Base-by-base conservation (phyloP, 768 basidiomycete species). In the Lentinula guzmanii region DNA sequence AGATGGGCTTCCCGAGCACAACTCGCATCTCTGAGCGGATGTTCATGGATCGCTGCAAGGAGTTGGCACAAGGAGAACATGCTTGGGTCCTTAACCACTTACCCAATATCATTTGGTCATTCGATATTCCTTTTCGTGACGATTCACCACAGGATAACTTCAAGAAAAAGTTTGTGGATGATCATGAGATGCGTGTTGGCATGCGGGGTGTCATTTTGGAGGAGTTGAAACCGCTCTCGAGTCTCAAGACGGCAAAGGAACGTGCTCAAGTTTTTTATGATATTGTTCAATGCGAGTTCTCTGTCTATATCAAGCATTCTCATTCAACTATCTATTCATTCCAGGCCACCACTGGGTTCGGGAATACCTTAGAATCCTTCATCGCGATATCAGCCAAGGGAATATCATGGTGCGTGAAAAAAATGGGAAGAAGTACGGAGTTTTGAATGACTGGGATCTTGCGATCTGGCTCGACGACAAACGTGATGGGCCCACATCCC, bases 391-490 rank as follows among this genome's bases (percentile, higher is more conserved):
- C 56, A 56, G 55, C 42, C 39, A 24, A 9, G 55, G 28, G 34
- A 45, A 45, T 5, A 46, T 58, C 21, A 58, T 58, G 56, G 31
- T 58, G 13, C 39, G 56, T 8, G 18, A 5, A 6, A 45, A 31
- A 1, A 41, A 45, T 13, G 41, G 31, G 18, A 43, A 35, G 13
- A 43, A 43, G 13, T 15, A 43, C 13, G 42, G 42, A 15, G 16
- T 43, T 43, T 13, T 43, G 13, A 43, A 43, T 13, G 42, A 43
- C 13, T 43, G 42, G 42, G 42, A 43, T 0, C 72, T 73, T 50
- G 64, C 66, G 24, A 71, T 72, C 54, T 61, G 73, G 61, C 5
- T 43, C 9, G 16, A 43, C 16, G 15, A 43, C 16, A 8, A 15
- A 5, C 13, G 16, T 0, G 16, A n/a, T 15, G 42, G 42, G 16